A percentile compares a stretch with the other conserved stretches of the same genome.
Evolutionary conservation across 768 basidiomycete species (phyloP).

Genomic region (Dacryopinax spathularia): DNA sequence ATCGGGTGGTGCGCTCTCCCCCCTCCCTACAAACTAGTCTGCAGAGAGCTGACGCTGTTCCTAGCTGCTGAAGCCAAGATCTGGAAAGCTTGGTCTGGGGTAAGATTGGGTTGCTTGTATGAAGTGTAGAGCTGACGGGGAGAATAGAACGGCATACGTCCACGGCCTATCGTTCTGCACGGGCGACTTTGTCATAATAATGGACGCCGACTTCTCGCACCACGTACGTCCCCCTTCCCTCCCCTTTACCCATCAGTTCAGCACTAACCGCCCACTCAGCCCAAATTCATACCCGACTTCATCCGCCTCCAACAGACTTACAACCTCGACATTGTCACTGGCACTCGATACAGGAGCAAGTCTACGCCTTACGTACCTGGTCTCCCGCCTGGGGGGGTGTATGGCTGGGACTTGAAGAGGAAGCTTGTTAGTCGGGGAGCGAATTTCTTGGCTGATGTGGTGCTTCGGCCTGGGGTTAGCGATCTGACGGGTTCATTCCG

Average conservation of each 20-base stretch:
- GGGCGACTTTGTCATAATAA: slow-evolving; percentile 89
- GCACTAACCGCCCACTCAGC: slow-evolving; percentile 33
- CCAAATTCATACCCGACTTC: slow-evolving; percentile 89
- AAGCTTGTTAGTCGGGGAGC: slow-evolving; percentile 81
- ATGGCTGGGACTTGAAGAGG: slow-evolving; percentile 85
- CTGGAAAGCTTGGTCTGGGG: slow-evolving; percentile 87
- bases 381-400: slow-evolving; percentile 59
- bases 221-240: slow-evolving; percentile 41
- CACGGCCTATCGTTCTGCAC: slow-evolving; percentile 80
- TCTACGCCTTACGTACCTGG: slow-evolving; percentile 41
- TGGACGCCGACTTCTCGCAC: slow-evolving; percentile 95
- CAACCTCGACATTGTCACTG: slow-evolving; percentile 85
- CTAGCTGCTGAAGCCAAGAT: slow-evolving; percentile 69
- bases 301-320: slow-evolving; percentile 76
- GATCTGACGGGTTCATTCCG: slow-evolving; percentile 86
- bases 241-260: background rate
- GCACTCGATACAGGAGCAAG: slow-evolving; percentile 65
- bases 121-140: slow-evolving; percentile 1
- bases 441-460: slow-evolving; percentile 78
- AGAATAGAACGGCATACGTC: slow-evolving; percentile 69
- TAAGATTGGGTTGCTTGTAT: slow-evolving; percentile 22
- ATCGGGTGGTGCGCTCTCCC: slow-evolving; percentile 49
- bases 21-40: background rate
- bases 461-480: slow-evolving; percentile 71
- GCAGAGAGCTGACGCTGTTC: background rate